Evolutionary conservation across 306 rosid species (phyloP), one percentile per base, ranked within the genome.

Genomic region (Heteromeles arbutifolia): DNA sequence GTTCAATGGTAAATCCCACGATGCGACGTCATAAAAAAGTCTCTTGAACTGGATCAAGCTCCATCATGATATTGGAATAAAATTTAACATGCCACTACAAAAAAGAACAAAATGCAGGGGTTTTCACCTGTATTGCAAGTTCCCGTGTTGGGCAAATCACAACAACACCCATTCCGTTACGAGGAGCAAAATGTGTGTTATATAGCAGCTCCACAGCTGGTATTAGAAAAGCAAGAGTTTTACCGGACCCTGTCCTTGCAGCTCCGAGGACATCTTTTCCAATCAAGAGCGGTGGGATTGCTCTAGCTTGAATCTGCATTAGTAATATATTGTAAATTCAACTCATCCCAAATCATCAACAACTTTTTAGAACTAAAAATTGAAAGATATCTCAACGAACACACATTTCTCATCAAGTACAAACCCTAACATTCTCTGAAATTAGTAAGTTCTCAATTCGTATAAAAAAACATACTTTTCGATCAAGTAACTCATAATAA

Each of bases 161-260:
- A 22, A 95, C 74, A 65, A 90, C 97, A 67, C 97, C 99, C 0
- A 88, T 79, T 63, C 99, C 99, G 56, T 90, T 90, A 0, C 93
- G 96, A 15, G 97, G 86, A 19, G 93, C 57, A 65, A 95, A 92
- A 69, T 58, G 76, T 2, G 80, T 76, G 22, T 83, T 84, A 79
- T 82, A 72, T 67, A 95, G 72, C 80, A 95, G 65, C 89, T 95
- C 99, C 39, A 89, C 86, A 44, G 97, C 99, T 22, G 99, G 99
- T 79, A 95, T 79, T 62, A 95, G 81, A 76, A 95, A 95, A 14
- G 99, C 97, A 68, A 92, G 97, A 15, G 99, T 95, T 84, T 95
- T 95, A 2, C 99, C 99, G 19, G 99, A 87, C 63, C 99, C 99
- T 6, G 99, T 95, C 72, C 99, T 90, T 2, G 99, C 99, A 69